phyloP scores from a whole-genome alignment of 208 protist genomes.

The Polymyxa betae region DNA sequence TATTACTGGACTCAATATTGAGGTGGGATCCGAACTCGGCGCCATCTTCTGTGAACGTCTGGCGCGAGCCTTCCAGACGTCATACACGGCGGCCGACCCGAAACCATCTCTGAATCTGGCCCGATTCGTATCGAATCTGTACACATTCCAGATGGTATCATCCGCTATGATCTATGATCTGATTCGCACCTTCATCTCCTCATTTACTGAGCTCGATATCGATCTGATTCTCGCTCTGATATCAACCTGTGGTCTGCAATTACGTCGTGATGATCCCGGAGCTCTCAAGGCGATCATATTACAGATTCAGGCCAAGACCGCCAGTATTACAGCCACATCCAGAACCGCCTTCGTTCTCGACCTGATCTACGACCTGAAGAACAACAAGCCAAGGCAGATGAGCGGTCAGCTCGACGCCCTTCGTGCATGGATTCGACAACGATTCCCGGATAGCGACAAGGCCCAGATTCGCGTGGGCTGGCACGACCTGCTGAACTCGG shows the following conservation, averaged over 20 bases:
- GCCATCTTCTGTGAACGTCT: constrained; percentile 23
- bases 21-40: background rate
- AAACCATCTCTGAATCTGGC: background rate
- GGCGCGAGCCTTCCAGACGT: background rate
- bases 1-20: background rate
- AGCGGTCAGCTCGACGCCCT: background rate
- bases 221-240: background rate
- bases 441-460: background rate
- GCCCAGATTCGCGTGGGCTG: background rate
- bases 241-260: background rate
- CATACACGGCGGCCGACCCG: background rate
- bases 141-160: background rate
- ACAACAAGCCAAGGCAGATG: background rate
- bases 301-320: constrained; percentile 37
- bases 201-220: background rate
- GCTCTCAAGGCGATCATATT: constrained; percentile 37
- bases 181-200: background rate
- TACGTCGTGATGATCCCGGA: constrained; percentile 28
- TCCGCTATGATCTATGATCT: constrained; percentile 39
- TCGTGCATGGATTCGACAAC: background rate
- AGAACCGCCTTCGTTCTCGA: background rate
- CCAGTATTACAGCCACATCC: background rate
- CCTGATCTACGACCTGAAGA: constrained; percentile 50
- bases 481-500: background rate
- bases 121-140: background rate